A percentile compares a stretch with the other conserved stretches of the same genome.
These are phyloP conservation scores for Blechomonas ayalai DNA, from an alignment of 208 protist species.

Conservation along the genomic window DNA sequence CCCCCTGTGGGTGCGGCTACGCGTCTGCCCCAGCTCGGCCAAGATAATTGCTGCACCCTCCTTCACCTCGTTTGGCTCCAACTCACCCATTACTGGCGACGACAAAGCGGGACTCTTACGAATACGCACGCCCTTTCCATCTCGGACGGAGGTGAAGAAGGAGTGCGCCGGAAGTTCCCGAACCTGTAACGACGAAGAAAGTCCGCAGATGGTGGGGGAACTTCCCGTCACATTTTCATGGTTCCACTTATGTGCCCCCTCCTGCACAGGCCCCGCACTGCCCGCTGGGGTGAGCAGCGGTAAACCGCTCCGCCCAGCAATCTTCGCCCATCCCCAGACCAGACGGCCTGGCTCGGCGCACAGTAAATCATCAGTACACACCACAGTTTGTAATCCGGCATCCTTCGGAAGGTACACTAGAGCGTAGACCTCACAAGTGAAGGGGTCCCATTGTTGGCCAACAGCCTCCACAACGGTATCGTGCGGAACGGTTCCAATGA, in stretches of 20 bases:
- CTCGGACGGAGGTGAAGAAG: constrained; percentile 44
- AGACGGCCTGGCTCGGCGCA: constrained; percentile 22
- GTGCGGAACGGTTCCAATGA: constrained; percentile 61
- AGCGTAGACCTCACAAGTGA: constrained; percentile 54
- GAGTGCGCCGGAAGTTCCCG: constrained; percentile 18
- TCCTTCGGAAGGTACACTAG: constrained; percentile 39
- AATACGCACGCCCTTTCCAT: constrained; percentile 32
- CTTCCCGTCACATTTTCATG: no score
- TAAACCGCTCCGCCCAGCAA: constrained; percentile 35
- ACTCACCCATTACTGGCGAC: constrained; percentile 20
- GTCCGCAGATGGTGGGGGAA: background rate
- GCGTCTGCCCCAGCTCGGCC: no score
- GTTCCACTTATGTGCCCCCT: no score
- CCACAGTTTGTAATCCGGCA: constrained; percentile 5
- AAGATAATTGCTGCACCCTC: no score
- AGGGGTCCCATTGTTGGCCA: constrained; percentile 43
- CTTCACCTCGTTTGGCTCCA: constrained; percentile 70
- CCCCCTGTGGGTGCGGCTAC: no score
- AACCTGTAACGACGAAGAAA: constrained; percentile 2
- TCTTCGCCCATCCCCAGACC: constrained; percentile 79
- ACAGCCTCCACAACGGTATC: constrained; percentile 40
- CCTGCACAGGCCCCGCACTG: no score
- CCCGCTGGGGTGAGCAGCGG: no score
- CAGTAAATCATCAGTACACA: constrained; percentile 26
- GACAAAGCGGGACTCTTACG: constrained; percentile 30